These are phyloP conservation scores for apple (Malus domestica) DNA, from an alignment of 306 rosid genomes.

Conservation along the genomic window ASM211411v1 NC_041803.1:31621001-31621500, in stretches of 20 bases:
- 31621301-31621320: not conserved
- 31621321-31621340: not conserved
- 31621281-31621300: not conserved
- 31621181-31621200: not conserved
- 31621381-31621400: not conserved
- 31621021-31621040: not conserved
- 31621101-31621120: not conserved
- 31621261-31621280: not conserved
- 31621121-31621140: not conserved
- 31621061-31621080: not conserved
- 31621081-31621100: not conserved
- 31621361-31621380: not conserved
- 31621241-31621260: not conserved
- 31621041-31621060: not conserved
- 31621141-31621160: not conserved
- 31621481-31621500: not conserved
- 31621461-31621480: not conserved
- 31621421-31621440: not conserved
- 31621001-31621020: not conserved
- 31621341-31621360: not conserved
- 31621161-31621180: not conserved
- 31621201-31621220: not conserved
- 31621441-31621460: not conserved
- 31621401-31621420: not conserved
- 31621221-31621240: not conserved